Evolutionary conservation across 1,284 basidiomycete genomes (phyloP).

Genomic region (Ustilago vetiveriae): DNA sequence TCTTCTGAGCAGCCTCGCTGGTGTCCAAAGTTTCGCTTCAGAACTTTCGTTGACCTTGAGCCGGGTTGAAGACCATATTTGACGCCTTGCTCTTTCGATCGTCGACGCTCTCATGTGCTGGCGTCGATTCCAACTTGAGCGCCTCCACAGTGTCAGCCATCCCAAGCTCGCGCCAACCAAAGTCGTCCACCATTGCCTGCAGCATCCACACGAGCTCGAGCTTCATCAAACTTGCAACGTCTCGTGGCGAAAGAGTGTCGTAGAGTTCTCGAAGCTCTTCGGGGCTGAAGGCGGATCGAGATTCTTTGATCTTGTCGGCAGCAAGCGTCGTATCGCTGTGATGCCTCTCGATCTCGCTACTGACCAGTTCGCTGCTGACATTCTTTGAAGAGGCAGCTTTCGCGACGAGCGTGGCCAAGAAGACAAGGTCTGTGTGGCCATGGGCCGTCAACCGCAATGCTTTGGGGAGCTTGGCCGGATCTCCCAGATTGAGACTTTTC

Average conservation of each 20-base stretch:
- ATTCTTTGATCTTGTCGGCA: constrained; percentile 27
- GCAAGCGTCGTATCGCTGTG: constrained; percentile 12
- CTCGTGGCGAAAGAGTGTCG: neutral
- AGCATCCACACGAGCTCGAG: constrained; percentile 32
- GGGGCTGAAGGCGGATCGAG: constrained; percentile 9
- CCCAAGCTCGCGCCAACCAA: constrained; percentile 23
- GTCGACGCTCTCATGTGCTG: constrained; percentile 9
- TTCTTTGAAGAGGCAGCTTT: constrained; percentile 4
- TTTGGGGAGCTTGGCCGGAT: neutral
- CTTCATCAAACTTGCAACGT: constrained; percentile 5
- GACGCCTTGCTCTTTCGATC: constrained; percentile 24
- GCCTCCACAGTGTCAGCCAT: constrained; percentile 16
- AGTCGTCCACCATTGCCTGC: constrained; percentile 9
- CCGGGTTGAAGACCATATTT: constrained; percentile 28
- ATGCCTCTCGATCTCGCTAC: constrained; percentile 11
- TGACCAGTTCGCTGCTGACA: neutral
- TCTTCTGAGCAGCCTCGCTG: no score
- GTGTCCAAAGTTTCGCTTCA: no score
- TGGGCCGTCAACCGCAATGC: constrained; percentile 20
- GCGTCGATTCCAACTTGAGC: constrained; percentile 15
- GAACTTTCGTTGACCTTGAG: constrained; percentile 23
- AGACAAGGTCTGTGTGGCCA: constrained; percentile 29
- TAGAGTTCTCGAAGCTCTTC: constrained; percentile 10
- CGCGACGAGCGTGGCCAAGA: constrained; percentile 4
- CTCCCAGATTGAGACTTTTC: neutral